Conservation (phyloP, 768 basidiomycete species). For the Mycena venus region DNA sequence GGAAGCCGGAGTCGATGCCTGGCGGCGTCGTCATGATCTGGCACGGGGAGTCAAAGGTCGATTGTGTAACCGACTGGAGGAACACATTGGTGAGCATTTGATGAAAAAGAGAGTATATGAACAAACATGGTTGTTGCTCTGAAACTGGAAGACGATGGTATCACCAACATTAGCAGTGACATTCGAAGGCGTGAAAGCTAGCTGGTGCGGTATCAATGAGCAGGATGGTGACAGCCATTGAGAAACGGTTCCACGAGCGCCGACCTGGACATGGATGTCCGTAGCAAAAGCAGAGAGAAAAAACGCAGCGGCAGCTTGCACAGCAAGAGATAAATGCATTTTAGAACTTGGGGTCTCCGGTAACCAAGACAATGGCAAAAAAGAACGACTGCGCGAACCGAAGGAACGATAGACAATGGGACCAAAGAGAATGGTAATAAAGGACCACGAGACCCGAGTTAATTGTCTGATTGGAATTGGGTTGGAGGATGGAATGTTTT, state of each 20-base stretch:
- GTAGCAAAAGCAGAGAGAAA: slow-evolving; percentile 53
- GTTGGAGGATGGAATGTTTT: too few species aligned
- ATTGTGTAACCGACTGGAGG: slow-evolving; percentile 68
- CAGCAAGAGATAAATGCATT: slow-evolving; percentile 66
- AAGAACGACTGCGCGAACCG: too few species aligned
- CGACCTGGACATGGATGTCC: slow-evolving; percentile 54
- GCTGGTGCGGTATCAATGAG: slow-evolving; percentile 36
- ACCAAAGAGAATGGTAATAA: too few species aligned
- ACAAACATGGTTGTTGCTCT: slow-evolving; percentile 59
- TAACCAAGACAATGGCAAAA: too few species aligned
- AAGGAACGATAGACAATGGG: too few species aligned
- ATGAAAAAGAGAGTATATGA: not conserved
- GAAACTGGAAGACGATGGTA: slow-evolving; percentile 65
- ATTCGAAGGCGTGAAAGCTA: slow-evolving; percentile 53
- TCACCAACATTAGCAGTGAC: slow-evolving; percentile 63
- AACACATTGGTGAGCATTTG: not conserved
- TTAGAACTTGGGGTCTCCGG: too few species aligned
- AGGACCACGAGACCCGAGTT: too few species aligned
- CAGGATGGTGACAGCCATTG: not conserved
- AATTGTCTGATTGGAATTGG: too few species aligned
- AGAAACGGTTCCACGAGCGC: slow-evolving; percentile 50
- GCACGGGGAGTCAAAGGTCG: slow-evolving; percentile 70
- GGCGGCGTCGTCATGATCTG: slow-evolving; percentile 36
- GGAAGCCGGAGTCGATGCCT: too few species aligned
- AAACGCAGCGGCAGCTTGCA: slow-evolving; percentile 51